Evolutionary conservation across 306 rosid genomes (phyloP).

Genomic region (Carpinus viminea): DNA sequence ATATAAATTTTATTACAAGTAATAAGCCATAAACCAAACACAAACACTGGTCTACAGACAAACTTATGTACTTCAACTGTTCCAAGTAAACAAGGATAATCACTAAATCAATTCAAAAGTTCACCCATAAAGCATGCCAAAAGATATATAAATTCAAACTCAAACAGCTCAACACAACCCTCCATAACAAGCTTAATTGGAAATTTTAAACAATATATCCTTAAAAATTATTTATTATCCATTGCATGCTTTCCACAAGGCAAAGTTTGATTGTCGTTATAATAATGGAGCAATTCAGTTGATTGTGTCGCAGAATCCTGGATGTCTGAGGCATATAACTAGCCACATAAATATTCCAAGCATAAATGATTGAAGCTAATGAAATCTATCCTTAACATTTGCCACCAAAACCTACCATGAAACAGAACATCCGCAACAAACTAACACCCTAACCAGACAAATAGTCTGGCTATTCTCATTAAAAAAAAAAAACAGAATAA

Average conservation of each 20-base stretch:
- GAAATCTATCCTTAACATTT: too few species aligned
- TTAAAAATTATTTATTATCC: background rate
- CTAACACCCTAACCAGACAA: too few species aligned
- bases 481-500: background rate
- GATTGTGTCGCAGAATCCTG: too few species aligned
- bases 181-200: background rate
- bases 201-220: background rate
- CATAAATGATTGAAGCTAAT: too few species aligned
- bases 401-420: too few species aligned
- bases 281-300: too few species aligned
- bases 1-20: background rate
- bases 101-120: background rate
- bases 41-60: background rate
- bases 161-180: background rate
- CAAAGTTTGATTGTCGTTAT: too few species aligned
- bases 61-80: background rate
- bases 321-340: too few species aligned
- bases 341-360: too few species aligned
- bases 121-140: background rate
- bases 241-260: too few species aligned
- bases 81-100: background rate
- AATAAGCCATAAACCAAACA: background rate
- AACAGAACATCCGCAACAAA: too few species aligned
- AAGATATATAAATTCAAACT: background rate
- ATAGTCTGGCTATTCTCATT: too few species aligned